A percentile compares a stretch with the other conserved stretches of the same genome.
Conservation (phyloP, 805 yeast species). For the Wickerhamiella bombiphila region DNA sequence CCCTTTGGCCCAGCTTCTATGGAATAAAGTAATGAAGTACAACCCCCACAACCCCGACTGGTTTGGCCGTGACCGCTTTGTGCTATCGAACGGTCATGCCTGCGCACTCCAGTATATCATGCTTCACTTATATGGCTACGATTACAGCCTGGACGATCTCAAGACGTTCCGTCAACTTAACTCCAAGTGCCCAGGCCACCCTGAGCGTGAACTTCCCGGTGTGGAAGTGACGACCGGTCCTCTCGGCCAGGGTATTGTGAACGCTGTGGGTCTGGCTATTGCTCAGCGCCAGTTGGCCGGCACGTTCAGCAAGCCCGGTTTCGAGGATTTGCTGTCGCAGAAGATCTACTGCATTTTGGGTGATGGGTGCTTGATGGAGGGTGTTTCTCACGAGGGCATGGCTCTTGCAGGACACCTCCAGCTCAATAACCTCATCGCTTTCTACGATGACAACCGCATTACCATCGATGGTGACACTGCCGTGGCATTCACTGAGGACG, state of each 20-base stretch:
- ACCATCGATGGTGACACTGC: conserved; percentile 89
- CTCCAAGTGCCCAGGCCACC: conserved; percentile 96
- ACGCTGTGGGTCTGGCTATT: conserved; percentile 92
- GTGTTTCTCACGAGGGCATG: conserved; percentile 86
- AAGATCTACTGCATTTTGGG: conserved; percentile 68
- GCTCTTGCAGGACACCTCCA: conserved; percentile 94
- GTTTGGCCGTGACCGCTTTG: conserved; percentile 92
- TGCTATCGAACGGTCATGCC: conserved; percentile 92
- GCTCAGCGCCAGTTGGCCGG: conserved; percentile 90
- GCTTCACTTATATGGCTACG: conserved; percentile 77
- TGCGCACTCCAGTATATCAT: conserved; percentile 77
- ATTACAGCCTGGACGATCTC: conserved; percentile 66
- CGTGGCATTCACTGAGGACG: conserved; percentile 89
- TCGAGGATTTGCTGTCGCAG: conserved; percentile 18
- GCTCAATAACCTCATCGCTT: conserved; percentile 82
- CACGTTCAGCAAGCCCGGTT: conserved; percentile 76
- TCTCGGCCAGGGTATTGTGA: conserved; percentile 92
- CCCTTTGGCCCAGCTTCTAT: conserved; percentile 81
- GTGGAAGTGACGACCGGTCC: conserved; percentile 98
- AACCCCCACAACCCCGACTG: conserved; percentile 86
- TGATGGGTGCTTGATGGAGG: conserved; percentile 98
- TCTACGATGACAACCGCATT: conserved; percentile 94
- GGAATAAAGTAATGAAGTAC: conserved; percentile 59
- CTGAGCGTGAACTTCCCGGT: conserved; percentile 83
- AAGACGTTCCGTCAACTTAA: conserved; percentile 78